A percentile compares a stretch with the other conserved stretches of the same genome.
These are phyloP conservation scores for Hyparrhenia diplandra DNA, from an alignment of 176 grass and related monocot species.

Conservation along the genomic window DNA sequence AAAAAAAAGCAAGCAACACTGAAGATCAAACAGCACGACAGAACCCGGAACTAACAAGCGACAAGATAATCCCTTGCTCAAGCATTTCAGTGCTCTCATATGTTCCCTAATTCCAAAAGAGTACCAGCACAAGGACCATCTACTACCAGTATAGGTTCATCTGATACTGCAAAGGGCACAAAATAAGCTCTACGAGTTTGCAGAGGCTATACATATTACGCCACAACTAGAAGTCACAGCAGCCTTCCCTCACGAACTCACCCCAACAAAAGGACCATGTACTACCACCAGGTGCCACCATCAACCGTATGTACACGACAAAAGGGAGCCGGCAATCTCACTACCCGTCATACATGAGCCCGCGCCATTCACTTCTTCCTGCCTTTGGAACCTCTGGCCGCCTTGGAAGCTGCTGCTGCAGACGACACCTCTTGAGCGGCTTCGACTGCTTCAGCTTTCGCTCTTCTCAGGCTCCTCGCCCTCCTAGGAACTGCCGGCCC, in stretches of 20 bases:
- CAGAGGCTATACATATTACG: background rate
- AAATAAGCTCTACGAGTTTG: background rate
- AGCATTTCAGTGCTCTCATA: background rate
- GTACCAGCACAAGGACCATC: background rate
- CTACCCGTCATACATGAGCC: background rate
- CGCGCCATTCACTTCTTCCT: conserved; percentile 3
- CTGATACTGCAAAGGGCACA: background rate
- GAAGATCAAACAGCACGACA: background rate
- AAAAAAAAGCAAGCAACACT: background rate
- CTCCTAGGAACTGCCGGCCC: background rate
- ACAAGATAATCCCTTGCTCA: background rate
- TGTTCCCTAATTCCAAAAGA: background rate
- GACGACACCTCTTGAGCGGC: background rate
- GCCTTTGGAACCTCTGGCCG: conserved; percentile 4
- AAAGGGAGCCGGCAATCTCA: background rate
- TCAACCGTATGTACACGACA: conserved; percentile 22
- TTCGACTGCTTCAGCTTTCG: conserved; percentile 29
- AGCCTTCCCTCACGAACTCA: background rate
- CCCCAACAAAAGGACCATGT: conserved; percentile 13
- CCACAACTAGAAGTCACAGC: background rate
- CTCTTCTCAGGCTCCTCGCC: conserved; percentile 3
- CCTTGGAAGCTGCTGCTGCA: conserved; percentile 20
- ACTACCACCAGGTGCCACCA: background rate
- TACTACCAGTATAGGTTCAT: background rate
- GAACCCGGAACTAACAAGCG: background rate